A percentile compares a stretch with the other conserved stretches of the same genome.
phyloP scores from a whole-genome alignment of 179 eudicot species.

The Actinidia chinensis region DNA sequence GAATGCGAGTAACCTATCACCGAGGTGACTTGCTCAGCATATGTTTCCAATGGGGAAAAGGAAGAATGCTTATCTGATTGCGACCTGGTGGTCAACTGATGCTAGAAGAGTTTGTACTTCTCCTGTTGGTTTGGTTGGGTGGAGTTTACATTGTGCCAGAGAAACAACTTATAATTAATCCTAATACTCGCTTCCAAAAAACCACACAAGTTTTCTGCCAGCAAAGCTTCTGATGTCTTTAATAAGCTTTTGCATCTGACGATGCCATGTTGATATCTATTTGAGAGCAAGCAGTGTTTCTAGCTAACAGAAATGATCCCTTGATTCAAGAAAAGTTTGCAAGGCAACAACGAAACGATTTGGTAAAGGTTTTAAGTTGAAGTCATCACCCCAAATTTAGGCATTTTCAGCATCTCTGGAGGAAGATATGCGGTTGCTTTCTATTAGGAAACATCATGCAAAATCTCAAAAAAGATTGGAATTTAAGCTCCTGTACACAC shows the following conservation, averaged over 20 bases:
- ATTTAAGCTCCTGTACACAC: conserved; percentile 33
- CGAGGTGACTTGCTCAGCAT: conserved; percentile 23
- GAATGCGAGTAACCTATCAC: conserved; percentile 22
- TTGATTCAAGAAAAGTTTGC: conserved; percentile 45
- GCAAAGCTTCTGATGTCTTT: conserved; percentile 50
- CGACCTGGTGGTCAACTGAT: not conserved
- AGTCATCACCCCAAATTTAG: conserved; percentile 60
- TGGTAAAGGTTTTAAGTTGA: conserved; percentile 56
- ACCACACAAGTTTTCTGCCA: conserved; percentile 54
- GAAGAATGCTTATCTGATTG: not conserved
- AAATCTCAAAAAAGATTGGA: conserved; percentile 74
- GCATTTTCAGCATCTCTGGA: conserved; percentile 74
- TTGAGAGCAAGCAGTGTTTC: conserved; percentile 22
- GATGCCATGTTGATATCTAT: conserved; percentile 21
- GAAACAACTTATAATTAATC: conserved; percentile 35
- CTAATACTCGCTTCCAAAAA: conserved; percentile 56
- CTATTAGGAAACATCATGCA: conserved; percentile 50
- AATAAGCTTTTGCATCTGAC: conserved; percentile 45
- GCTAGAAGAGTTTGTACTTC: conserved; percentile 12
- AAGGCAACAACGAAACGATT: conserved; percentile 54
- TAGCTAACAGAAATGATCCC: conserved; percentile 32
- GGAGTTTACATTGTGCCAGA: conserved; percentile 19
- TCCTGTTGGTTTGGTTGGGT: conserved; percentile 15
- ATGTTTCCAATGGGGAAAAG: conserved; percentile 27
- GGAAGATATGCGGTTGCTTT: conserved; percentile 65